A percentile compares a stretch with the other conserved stretches of the same genome.
phyloP scores from a whole-genome alignment of 495 filamentous ascomycete species.

The Letharia lupina region DNA sequence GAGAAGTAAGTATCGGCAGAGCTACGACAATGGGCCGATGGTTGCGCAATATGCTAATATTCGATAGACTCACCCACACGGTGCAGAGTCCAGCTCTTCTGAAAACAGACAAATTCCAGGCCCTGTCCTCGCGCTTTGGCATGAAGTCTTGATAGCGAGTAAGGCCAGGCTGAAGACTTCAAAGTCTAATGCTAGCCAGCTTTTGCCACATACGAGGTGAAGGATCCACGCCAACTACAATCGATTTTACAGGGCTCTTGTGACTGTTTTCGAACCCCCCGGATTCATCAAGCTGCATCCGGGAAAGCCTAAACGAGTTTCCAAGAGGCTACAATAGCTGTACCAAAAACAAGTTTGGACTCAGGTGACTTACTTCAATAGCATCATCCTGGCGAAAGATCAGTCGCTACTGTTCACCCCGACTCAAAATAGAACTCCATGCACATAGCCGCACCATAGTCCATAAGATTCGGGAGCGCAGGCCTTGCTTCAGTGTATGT shows the following conservation, averaged over 20 bases:
- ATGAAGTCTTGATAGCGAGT: constrained; percentile 40
- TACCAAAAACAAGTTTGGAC: background rate
- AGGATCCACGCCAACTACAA: background rate
- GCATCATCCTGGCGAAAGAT: background rate
- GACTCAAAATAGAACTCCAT: background rate
- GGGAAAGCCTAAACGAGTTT: background rate
- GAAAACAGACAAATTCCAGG: constrained; percentile 54
- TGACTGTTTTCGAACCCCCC: background rate
- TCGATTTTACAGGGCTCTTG: background rate
- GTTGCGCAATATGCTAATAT: constrained; percentile 33
- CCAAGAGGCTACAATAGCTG: background rate
- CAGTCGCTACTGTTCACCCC: background rate
- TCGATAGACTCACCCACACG: constrained; percentile 50
- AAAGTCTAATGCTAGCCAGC: constrained; percentile 6
- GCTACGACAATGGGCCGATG: background rate
- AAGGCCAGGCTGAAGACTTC: constrained; percentile 11
- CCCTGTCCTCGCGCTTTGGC: constrained; percentile 63
- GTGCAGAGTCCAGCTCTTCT: constrained; percentile 45
- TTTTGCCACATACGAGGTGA: background rate
- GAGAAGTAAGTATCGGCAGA: constrained; percentile 70
- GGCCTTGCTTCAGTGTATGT: background rate
- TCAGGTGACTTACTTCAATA: background rate
- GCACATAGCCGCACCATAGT: background rate
- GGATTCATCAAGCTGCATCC: background rate
- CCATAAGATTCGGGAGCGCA: background rate